Evolutionary conservation across 1,284 basidiomycete species (phyloP), one percentile per base, ranked within the genome.

Genomic region (Leccinum pachyderme): DNA sequence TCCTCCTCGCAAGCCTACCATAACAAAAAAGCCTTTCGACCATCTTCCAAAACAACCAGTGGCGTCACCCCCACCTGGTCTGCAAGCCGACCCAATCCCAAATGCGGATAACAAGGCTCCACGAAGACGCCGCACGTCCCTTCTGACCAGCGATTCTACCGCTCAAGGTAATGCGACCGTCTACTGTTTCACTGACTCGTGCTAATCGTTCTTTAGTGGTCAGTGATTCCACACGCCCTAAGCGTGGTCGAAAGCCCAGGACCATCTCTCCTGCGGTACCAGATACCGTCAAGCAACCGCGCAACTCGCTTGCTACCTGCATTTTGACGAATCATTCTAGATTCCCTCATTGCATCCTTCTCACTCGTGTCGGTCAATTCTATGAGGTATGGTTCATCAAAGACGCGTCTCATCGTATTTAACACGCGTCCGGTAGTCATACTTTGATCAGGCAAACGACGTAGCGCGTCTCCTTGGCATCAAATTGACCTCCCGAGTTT

Each of bases 341-440:
- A 51, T 97, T 93, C 68, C 90, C 95, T 12, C 89, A 95, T 66
- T 95, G 93, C 66, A 81, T 96, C 32, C 77, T 97, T 18, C 78
- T 98, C 6, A 97, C 94, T 4, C 84, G 93, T 54, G 93, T 97
- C 12, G 95, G 95, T 18, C 89, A 93, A 63, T 98, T 98, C 72
- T 98, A 95, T 70, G 95, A 98, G 81, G 95, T 93, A 68, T 53
- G 73, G 52, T 6, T 7, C 37, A 44, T 15, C 0, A 2, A 44
- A 49, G 49, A 39, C 22, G 48, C 55, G 25, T 46, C 48, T 53
- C 6, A 29, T 31, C 49, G 41, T 35, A 55, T 39, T 39, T 60
- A 48, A 66, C 39, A 51, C 22, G 12, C 52, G 31, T 18, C 44
- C 8, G 0, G 2, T 12, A 96, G 93, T 95, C 94, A 0, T 97